Conservation (phyloP, 2,329 filamentous ascomycete species). For the Corynespora cassiicola region DNA sequence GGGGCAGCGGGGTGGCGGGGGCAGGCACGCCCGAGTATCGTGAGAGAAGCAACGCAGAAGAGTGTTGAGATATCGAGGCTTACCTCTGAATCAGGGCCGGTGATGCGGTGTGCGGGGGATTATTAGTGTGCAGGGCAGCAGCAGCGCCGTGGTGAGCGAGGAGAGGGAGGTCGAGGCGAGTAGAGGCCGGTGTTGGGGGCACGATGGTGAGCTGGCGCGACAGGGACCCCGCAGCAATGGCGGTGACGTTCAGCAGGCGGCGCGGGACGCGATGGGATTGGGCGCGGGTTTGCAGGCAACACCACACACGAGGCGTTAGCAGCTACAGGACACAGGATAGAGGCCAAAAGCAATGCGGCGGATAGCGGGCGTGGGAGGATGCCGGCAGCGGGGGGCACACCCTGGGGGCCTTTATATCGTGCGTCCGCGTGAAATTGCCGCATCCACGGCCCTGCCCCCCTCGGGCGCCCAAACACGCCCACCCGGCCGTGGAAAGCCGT, state of each 20-base stretch:
- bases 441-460: too few species aligned
- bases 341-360: conserved; percentile 24
- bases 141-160: conserved; percentile 8
- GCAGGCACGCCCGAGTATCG: conserved; percentile 8
- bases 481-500: too few species aligned
- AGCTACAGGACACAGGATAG: conserved; percentile 1
- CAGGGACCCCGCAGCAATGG: conserved; percentile 25
- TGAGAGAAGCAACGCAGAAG: conserved; percentile 12
- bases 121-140: conserved; percentile 17
- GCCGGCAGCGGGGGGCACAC: too few species aligned
- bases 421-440: too few species aligned
- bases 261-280: conserved; percentile 28
- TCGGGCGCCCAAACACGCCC: too few species aligned
- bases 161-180: conserved; percentile 18
- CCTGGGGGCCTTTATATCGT: too few species aligned
- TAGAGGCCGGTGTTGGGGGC: conserved; percentile 30
- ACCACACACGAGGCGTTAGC: too few species aligned
- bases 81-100: conserved; percentile 2
- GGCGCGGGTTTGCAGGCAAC: conserved; percentile 14
- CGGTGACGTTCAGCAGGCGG: conserved; percentile 34
- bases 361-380: conserved; percentile 14
- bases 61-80: conserved; percentile 14
- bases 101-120: conserved; percentile 35
- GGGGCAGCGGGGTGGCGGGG: conserved; percentile 10
- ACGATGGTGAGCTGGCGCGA: conserved; percentile 28